phyloP scores from a whole-genome alignment of 2,329 filamentous ascomycete genomes.

The Ophiognomonia clavigignenti-juglandacearum region DNA sequence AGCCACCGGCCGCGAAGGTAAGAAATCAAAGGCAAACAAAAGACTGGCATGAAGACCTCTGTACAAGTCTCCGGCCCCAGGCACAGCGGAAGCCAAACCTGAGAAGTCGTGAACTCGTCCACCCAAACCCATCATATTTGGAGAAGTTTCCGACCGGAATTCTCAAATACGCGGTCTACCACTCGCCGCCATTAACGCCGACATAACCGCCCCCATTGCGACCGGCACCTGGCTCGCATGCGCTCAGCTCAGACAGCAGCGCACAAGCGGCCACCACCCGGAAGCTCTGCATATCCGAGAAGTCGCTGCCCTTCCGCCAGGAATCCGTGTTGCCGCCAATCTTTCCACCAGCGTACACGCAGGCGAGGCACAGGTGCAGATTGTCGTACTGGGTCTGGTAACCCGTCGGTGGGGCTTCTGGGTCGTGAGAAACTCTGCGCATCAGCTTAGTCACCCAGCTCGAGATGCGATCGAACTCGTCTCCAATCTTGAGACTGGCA shows the following conservation, averaged over 20 bases:
- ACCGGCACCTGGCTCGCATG: not conserved
- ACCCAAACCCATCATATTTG: no score
- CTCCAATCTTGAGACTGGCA: constrained; percentile 44
- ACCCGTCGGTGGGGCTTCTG: constrained; percentile 1
- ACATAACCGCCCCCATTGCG: constrained; percentile 7
- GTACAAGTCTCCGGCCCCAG: no score
- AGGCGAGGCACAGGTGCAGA: constrained; percentile 28
- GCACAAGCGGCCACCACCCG: constrained; percentile 26
- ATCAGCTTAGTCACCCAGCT: constrained; percentile 33
- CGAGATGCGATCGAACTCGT: constrained; percentile 44
- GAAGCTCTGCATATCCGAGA: constrained; percentile 24
- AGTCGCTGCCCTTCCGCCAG: not conserved
- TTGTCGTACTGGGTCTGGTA: constrained; percentile 15
- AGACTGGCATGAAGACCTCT: no score
- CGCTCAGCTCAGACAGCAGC: constrained; percentile 24
- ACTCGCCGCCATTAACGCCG: no score
- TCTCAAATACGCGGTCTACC: no score
- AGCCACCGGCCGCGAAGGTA: no score
- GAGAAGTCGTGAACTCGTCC: no score
- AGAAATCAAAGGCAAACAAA: no score
- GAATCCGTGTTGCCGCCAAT: not conserved
- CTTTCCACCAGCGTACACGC: constrained; percentile 18
- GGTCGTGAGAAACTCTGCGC: constrained; percentile 11
- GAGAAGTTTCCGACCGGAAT: no score
- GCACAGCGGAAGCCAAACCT: no score